These are phyloP conservation scores for Kodamaea nitidulidarum DNA, from an alignment of 805 yeast species.

Conservation along the genomic window DNA sequence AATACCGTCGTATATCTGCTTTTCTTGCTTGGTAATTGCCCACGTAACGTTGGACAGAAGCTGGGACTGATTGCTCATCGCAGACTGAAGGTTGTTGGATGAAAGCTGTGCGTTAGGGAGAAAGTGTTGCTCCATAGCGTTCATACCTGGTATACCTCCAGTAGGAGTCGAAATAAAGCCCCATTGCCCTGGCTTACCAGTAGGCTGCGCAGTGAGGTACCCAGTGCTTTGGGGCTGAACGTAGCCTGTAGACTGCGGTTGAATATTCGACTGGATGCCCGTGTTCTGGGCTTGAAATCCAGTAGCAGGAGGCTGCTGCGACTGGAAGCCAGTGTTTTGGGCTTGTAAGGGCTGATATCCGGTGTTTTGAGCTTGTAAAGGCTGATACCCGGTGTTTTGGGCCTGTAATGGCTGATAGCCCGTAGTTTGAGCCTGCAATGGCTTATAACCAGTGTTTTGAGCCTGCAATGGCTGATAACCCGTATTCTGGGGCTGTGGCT, in stretches of 20 bases:
- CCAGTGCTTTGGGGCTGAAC: constrained; percentile 48
- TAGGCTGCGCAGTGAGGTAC: constrained; percentile 45
- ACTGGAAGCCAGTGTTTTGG: constrained; percentile 13
- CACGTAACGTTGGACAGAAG: constrained; percentile 58
- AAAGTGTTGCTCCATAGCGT: constrained; percentile 62
- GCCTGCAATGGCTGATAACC: constrained; percentile 24
- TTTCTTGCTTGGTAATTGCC: constrained; percentile 87
- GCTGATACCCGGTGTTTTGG: constrained; percentile 9
- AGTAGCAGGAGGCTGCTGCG: constrained; percentile 26
- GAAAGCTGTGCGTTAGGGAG: constrained; percentile 48
- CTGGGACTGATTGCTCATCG: constrained; percentile 33
- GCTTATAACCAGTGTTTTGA: constrained; percentile 38
- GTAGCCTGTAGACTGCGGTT: no score
- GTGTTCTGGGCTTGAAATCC: constrained; percentile 29
- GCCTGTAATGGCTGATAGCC: constrained; percentile 24
- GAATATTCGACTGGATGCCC: constrained; percentile 21
- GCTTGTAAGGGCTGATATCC: constrained; percentile 26
- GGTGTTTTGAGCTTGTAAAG: constrained; percentile 40
- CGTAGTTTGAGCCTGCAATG: constrained; percentile 20
- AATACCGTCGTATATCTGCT: constrained; percentile 77
- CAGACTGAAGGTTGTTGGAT: constrained; percentile 36
- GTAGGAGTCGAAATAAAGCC: constrained; percentile 68
- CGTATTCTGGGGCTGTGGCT: constrained; percentile 41
- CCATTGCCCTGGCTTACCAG: constrained; percentile 79
- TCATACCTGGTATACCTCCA: constrained; percentile 68